These are phyloP conservation scores for Chernovozyma sophiae-reginae DNA, from an alignment of 1,139 yeast genomes.

Conservation along the genomic window DNA sequence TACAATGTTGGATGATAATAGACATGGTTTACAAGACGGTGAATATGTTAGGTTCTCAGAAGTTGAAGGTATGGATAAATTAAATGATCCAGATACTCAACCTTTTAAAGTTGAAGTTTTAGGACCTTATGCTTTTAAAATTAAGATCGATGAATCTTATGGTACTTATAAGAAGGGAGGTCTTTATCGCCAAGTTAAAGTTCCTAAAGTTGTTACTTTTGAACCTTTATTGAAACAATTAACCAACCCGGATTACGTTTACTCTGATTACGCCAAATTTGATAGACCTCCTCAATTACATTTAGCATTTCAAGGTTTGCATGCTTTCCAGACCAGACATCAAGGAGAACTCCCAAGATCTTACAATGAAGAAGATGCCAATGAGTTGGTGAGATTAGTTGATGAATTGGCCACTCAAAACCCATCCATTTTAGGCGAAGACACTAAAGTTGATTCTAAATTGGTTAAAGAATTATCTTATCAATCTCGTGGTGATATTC, in stretches of 20 bases:
- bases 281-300: conserved; percentile 90
- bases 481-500: conserved; percentile 89
- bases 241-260: conserved; percentile 69
- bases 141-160: conserved; percentile 48
- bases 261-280: conserved; percentile 89
- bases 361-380: conserved; percentile 69
- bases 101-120: conserved; percentile 76
- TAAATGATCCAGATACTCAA: conserved; percentile 57
- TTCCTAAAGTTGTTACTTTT: conserved; percentile 64
- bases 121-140: conserved; percentile 90
- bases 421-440: conserved; percentile 56
- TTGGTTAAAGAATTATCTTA: conserved; percentile 68
- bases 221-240: conserved; percentile 64
- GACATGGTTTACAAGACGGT: conserved; percentile 94
- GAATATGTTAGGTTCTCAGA: conserved; percentile 86
- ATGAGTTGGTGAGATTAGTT: conserved; percentile 58
- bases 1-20: conserved; percentile 83
- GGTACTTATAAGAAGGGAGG: conserved; percentile 84
- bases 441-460: conserved; percentile 56
- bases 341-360: conserved; percentile 73
- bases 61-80: conserved; percentile 63
- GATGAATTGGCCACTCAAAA: conserved; percentile 56
- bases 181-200: conserved; percentile 85
- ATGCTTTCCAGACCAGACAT: conserved; percentile 63
- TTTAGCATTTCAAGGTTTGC: conserved; percentile 86